These are phyloP conservation scores for Nemania abortiva DNA, from an alignment of 2,329 filamentous ascomycete genomes.

Conservation along the genomic window DNA sequence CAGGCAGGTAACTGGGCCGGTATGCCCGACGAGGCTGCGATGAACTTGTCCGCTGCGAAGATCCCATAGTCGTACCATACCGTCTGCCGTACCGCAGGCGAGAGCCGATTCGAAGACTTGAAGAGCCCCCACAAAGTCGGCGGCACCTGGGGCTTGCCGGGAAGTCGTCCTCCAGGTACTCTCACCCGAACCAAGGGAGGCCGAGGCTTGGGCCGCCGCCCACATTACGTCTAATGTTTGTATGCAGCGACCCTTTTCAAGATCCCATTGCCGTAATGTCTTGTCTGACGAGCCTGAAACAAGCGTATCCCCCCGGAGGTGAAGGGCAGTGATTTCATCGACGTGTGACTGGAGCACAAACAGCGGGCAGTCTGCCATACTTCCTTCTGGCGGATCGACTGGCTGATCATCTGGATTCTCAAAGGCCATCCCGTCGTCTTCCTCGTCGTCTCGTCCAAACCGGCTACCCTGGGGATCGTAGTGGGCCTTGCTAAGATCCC, in stretches of 20 bases:
- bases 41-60: conserved; percentile 96
- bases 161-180: conserved; percentile 79
- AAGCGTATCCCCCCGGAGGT: conserved; percentile 89
- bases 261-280: conserved; percentile 96
- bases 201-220: conserved; percentile 91
- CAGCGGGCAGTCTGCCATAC: conserved; percentile 90
- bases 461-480: conserved; percentile 78
- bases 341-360: conserved; percentile 91
- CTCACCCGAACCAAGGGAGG: conserved; percentile 72
- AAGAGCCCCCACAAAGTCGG: conserved; percentile 93
- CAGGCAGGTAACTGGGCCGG: conserved; percentile 90
- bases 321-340: conserved; percentile 91
- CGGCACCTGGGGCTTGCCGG: conserved; percentile 73
- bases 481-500: conserved; percentile 91
- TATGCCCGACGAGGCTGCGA: conserved; percentile 93
- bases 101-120: conserved; percentile 97
- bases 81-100: conserved; percentile 95
- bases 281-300: conserved; percentile 98
- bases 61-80: conserved; percentile 98
- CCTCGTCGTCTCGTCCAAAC: conserved; percentile 68
- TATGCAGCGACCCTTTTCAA: conserved; percentile 96
- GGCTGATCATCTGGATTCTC: conserved; percentile 76
- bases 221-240: conserved; percentile 98
- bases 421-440: conserved; percentile 77
- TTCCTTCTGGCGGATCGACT: conserved; percentile 79